These are phyloP conservation scores for Candida coquimbonensis DNA, from an alignment of 805 yeast species.

Conservation along the genomic window DNA sequence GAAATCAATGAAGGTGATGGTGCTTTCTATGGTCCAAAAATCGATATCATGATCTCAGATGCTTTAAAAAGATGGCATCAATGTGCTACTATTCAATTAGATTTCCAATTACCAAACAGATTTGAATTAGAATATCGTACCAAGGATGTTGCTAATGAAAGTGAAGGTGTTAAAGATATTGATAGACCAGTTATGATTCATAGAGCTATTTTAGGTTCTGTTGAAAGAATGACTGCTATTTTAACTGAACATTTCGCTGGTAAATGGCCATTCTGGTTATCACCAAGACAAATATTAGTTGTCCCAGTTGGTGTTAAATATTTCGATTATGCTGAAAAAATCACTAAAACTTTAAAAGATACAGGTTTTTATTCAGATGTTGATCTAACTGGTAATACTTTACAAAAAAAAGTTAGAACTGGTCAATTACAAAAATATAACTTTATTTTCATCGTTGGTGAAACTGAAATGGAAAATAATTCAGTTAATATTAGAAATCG, in stretches of 20 bases:
- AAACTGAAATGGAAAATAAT: conserved; percentile 71
- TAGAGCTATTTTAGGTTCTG: conserved; percentile 97
- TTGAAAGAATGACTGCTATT: conserved; percentile 98
- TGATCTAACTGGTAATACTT: conserved; percentile 90
- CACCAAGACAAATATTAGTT: conserved; percentile 96
- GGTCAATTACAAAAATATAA: conserved; percentile 94
- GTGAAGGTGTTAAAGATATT: conserved; percentile 41
- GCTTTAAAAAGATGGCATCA: conserved; percentile 96
- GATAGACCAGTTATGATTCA: conserved; percentile 98
- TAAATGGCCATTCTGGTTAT: conserved; percentile 99
- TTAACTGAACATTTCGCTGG: conserved; percentile 98
- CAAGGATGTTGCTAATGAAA: conserved; percentile 42
- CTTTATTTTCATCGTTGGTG: conserved; percentile 96
- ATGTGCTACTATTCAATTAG: conserved; percentile 98
- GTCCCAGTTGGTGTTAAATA: conserved; percentile 96
- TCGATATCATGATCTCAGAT: conserved; percentile 92
- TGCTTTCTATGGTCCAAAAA: conserved; percentile 93
- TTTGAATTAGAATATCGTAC: conserved; percentile 85
- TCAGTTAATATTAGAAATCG: conserved; percentile 95
- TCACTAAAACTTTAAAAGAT: conserved; percentile 59
- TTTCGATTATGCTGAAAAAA: conserved; percentile 81
- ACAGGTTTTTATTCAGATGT: conserved; percentile 88
- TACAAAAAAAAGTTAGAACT: conserved; percentile 95
- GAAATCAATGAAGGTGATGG: conserved; percentile 96
- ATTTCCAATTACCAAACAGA: conserved; percentile 95